Percentiles rank a stretch among this genome's conserved stretches.
Evolutionary conservation across 495 filamentous ascomycete genomes (phyloP).

Genomic region (Neurospora sublineolata): DNA sequence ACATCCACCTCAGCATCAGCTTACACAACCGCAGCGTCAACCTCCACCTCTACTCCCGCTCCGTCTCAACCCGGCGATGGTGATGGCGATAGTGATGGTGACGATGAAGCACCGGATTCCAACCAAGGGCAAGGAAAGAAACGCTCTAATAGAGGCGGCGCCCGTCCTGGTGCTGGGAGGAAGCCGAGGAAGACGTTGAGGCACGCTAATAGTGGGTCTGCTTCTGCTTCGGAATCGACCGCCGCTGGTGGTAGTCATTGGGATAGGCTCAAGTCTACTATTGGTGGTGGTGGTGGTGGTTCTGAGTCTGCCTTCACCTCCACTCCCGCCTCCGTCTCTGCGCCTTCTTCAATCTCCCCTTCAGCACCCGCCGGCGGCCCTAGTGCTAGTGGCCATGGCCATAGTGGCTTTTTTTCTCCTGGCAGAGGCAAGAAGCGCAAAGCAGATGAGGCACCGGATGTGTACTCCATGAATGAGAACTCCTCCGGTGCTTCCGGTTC

Average conservation of each 20-base stretch:
- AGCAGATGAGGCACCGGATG: neutral
- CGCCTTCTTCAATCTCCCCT: neutral
- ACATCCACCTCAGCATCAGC: neutral
- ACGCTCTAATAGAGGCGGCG: slow-evolving; percentile 20
- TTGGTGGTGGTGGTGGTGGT: neutral
- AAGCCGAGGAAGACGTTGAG: slow-evolving; percentile 11
- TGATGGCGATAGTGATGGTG: neutral
- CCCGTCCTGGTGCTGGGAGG: slow-evolving; percentile 21
- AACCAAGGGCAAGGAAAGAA: slow-evolving; percentile 10
- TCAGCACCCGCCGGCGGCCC: neutral
- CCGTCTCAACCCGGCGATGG: neutral
- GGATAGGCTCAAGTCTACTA: slow-evolving; percentile 1
- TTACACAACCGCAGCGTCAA: neutral
- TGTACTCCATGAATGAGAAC: neutral
- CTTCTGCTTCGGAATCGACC: slow-evolving; percentile 4
- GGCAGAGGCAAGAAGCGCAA: slow-evolving; percentile 10
- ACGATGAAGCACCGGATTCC: neutral
- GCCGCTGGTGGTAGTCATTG: neutral
- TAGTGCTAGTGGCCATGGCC: neutral
- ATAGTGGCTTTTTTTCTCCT: neutral
- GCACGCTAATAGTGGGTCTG: neutral
- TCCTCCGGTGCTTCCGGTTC: neutral
- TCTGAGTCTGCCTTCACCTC: neutral
- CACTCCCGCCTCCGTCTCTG: too few species aligned
- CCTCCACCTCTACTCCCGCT: neutral